Base-by-base conservation (phyloP, 495 filamentous ascomycete species). In the Penicillium coprophilum region DNA sequence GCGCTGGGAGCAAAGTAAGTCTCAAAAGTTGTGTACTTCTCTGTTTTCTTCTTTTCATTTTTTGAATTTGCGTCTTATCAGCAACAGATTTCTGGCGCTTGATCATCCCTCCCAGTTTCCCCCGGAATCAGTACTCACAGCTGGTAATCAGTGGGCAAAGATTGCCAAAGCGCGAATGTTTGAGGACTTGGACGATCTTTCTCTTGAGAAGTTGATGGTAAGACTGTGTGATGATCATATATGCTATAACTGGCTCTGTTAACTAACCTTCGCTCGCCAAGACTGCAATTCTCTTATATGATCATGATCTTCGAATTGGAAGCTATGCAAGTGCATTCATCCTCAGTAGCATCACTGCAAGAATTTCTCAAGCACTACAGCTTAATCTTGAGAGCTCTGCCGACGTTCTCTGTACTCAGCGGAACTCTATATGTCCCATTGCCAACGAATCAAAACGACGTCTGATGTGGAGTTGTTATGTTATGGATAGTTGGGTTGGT, bases 331-430 rank as follows among this genome's bases (percentile, higher is more conserved):
- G 55, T 43, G 65, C 65, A 4, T 59, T 63, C 34, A 65, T 68
- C 54, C 44, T 68, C 1, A 63, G 59, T 43, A 57, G 65, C 2
- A 49, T 68, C 9, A 64, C 58, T 13, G 55, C 63, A 3, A 56
- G 65, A 43, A 66, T 66, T 53, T 64, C 62, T 30, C 65, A 68
- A 56, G 65, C 65, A 20, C 55, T 68, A n/a, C 59, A 68, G 24
- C 53, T 68, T 31, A 65, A 63, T 32, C 46, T 60, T 32, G 65
- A 68, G 15, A 57, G 45, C n/a, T 68, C 65, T 3, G 48, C 60
- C 36, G 65, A 68, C 39, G 38, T 68, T 6, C 59, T 68, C 20
- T 65, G 65, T 31, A n/a, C 41, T 17, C 28, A 52, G 23, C 6
- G 47, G 21, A 52, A 61, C 15, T 56, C 53, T 9, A 38, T 6